Conservation (phyloP, 495 filamentous ascomycete species). For the Symbiotaphrina buchneri region DNA sequence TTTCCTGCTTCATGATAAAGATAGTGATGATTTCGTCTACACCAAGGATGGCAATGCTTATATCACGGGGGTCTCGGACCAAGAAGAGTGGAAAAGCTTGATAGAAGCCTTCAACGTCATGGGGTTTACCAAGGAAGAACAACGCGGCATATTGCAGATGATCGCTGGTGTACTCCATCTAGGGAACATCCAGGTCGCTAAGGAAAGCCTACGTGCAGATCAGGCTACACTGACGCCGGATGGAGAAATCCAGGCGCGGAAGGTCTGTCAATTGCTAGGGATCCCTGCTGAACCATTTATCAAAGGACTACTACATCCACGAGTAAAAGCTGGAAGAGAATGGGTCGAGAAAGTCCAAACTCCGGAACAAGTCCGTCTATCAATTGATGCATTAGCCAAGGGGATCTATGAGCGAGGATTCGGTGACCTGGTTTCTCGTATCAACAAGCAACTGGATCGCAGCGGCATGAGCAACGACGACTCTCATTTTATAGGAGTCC, state of each 20-base stretch:
- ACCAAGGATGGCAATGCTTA: constrained; percentile 75
- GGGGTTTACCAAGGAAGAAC: constrained; percentile 78
- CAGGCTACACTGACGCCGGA: constrained; percentile 67
- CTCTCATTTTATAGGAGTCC: constrained; percentile 85
- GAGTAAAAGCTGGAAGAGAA: constrained; percentile 84
- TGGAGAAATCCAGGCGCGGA: constrained; percentile 43
- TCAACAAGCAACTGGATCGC: constrained; percentile 79
- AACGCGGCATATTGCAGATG: constrained; percentile 60
- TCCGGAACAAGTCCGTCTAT: constrained; percentile 79
- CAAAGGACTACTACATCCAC: constrained; percentile 73
- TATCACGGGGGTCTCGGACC: constrained; percentile 79
- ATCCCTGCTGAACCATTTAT: constrained; percentile 69
- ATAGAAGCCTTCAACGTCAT: constrained; percentile 90
- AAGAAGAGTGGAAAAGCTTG: constrained; percentile 70
- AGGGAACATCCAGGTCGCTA: constrained; percentile 72
- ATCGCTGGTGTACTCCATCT: constrained; percentile 84
- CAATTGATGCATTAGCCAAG: constrained; percentile 82
- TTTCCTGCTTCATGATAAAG: constrained; percentile 47
- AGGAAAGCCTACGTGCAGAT: constrained; percentile 74
- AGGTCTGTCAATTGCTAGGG: constrained; percentile 64
- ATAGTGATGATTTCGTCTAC: constrained; percentile 76
- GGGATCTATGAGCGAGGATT: constrained; percentile 95
- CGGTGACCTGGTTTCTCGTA: constrained; percentile 72
- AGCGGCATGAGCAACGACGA: constrained; percentile 61
- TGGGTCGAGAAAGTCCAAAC: constrained; percentile 98